Conservation (phyloP, 2,329 filamentous ascomycete species). For the Alternaria brassicicola region DNA sequence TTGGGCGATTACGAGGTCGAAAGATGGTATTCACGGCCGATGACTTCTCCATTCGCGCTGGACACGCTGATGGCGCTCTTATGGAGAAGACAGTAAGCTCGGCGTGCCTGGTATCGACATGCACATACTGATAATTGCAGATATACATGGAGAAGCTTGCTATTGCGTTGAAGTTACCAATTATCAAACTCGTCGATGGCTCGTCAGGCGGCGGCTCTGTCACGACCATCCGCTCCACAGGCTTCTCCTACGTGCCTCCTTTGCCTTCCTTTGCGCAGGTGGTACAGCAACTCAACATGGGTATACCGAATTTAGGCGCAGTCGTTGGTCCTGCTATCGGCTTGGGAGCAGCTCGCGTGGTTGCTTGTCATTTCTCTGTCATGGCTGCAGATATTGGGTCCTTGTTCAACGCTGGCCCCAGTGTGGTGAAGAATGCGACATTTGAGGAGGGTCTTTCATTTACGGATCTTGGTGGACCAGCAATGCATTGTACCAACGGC, state of each 20-base stretch:
- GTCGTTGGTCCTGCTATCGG: conserved; percentile 69
- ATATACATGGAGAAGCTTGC: conserved; percentile 68
- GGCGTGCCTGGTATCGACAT: neutral
- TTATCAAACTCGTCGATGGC: conserved; percentile 69
- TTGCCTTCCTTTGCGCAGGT: conserved; percentile 60
- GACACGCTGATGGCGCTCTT: conserved; percentile 67
- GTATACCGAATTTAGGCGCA: conserved; percentile 69
- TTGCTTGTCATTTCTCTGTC: conserved; percentile 68
- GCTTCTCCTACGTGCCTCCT: conserved; percentile 66
- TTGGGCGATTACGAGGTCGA: conserved; percentile 60
- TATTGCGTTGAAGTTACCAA: conserved; percentile 62
- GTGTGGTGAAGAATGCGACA: conserved; percentile 66
- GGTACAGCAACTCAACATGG: conserved; percentile 64
- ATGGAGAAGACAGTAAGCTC: conserved; percentile 59
- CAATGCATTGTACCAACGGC: conserved; percentile 68
- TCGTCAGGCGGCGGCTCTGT: conserved; percentile 68
- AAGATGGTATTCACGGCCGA: conserved; percentile 67
- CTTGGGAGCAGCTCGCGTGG: conserved; percentile 65
- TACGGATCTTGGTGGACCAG: conserved; percentile 64
- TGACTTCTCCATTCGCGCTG: conserved; percentile 67
- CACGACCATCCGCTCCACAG: conserved; percentile 61
- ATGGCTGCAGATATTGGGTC: conserved; percentile 68
- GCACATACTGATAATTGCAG: conserved; percentile 29
- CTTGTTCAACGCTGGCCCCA: conserved; percentile 68
- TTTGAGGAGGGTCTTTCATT: conserved; percentile 68